Conservation (phyloP, 2,329 filamentous ascomycete species). For the Diaporthe aspalathi region DNA sequence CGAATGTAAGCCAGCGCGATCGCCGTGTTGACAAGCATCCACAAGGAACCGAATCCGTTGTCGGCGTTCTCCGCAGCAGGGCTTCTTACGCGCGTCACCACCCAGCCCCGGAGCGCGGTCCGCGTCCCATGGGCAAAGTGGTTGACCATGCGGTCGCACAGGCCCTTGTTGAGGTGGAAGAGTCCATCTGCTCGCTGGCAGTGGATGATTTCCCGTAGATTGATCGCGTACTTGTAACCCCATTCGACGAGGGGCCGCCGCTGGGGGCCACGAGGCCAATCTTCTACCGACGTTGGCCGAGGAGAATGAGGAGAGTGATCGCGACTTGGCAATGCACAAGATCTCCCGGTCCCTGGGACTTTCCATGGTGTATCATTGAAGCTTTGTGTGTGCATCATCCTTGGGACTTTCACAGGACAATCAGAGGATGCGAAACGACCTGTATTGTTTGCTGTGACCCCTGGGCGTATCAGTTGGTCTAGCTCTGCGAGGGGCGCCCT, state of each 20-base stretch:
- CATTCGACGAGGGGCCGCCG: too few relatives aligned
- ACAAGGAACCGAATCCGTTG: too few relatives aligned
- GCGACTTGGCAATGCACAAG: too few relatives aligned
- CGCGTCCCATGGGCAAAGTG: slow-evolving; percentile 3
- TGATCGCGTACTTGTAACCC: fast-evolving
- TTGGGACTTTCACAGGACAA: too few relatives aligned
- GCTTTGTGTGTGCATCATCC: too few relatives aligned
- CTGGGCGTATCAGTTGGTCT: not conserved
- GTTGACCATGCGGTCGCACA: not conserved
- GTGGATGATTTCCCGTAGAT: not conserved
- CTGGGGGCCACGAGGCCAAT: too few relatives aligned
- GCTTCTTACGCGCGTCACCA: not conserved
- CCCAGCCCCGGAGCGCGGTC: not conserved
- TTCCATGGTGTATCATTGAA: too few relatives aligned
- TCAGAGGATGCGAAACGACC: too few relatives aligned
- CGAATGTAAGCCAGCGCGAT: not conserved
- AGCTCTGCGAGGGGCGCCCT: not conserved
- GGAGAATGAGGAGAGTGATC: too few relatives aligned
- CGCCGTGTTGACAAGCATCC: not conserved
- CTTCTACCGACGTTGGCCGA: too few relatives aligned
- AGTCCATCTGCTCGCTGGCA: not conserved
- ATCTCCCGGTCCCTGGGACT: too few relatives aligned
- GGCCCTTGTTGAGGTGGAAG: not conserved
- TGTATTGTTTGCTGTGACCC: too few relatives aligned
- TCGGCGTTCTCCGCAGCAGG: not conserved